Percentiles rank a stretch among this genome's conserved stretches.
Conservation (phyloP, 495 filamentous ascomycete species). For the Poronia punctata region DNA sequence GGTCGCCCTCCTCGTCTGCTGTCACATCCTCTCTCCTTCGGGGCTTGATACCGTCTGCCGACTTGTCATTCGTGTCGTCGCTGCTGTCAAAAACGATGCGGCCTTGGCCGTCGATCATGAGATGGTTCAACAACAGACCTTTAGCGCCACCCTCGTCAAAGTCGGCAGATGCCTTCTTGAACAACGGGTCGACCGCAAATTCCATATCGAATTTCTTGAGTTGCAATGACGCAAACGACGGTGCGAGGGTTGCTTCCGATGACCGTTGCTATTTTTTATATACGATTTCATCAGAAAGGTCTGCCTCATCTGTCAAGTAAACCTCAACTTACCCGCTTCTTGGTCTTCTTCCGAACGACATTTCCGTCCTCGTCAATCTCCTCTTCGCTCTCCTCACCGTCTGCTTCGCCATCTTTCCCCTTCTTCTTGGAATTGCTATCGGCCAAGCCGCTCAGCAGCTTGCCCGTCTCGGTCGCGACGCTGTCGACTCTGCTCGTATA, state of each 20-base stretch:
- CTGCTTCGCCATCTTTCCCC: conserved; percentile 52
- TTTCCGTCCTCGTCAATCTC: conserved; percentile 71
- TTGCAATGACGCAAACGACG: conserved; percentile 79
- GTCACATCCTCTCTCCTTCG: conserved; percentile 35
- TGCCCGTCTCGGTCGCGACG: conserved; percentile 94
- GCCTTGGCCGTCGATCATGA: conserved; percentile 84
- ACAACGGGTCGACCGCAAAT: conserved; percentile 92
- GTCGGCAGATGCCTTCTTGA: conserved; percentile 97
- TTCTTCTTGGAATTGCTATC: conserved; percentile 80
- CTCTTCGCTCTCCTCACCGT: conserved; percentile 69
- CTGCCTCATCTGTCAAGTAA: background rate
- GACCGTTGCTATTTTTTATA: conserved; percentile 56
- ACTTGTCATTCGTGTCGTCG: conserved; percentile 71
- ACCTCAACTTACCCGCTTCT: conserved; percentile 42
- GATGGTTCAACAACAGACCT: conserved; percentile 87
- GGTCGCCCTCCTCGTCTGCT: conserved; percentile 44
- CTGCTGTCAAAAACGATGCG: conserved; percentile 97
- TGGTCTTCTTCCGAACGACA: conserved; percentile 62
- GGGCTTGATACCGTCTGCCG: conserved; percentile 32
- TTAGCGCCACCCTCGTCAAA: conserved; percentile 98
- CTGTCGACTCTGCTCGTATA: conserved; percentile 98
- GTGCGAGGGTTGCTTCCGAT: conserved; percentile 85
- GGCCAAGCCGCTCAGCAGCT: conserved; percentile 87
- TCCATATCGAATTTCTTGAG: conserved; percentile 97
- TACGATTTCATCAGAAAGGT: conserved; percentile 33